Conservation (phyloP, 2,329 filamentous ascomycete species). For the Elsinoe australis region DNA sequence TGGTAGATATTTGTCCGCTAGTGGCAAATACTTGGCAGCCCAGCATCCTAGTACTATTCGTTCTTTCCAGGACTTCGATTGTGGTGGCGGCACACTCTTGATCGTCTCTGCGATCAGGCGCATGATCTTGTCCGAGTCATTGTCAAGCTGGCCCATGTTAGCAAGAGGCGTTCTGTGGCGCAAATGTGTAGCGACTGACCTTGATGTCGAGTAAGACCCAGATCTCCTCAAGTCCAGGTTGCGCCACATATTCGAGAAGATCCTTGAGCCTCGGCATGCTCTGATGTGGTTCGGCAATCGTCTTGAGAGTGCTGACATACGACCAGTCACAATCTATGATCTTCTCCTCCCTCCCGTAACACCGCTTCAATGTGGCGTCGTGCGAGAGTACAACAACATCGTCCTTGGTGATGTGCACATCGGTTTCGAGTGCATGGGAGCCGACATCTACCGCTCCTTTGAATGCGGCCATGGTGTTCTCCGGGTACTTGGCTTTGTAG, state of each 20-base stretch:
- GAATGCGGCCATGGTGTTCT: constrained; percentile 81
- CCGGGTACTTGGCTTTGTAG: constrained; percentile 68
- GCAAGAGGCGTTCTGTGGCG: background rate
- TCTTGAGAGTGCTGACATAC: constrained; percentile 61
- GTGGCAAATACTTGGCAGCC: constrained; percentile 64
- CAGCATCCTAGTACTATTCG: constrained; percentile 76
- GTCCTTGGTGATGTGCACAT: constrained; percentile 75
- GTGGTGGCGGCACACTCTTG: constrained; percentile 39
- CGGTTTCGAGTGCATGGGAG: constrained; percentile 78
- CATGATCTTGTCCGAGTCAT: constrained; percentile 64
- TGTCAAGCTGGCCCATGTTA: constrained; percentile 49
- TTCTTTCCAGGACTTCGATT: constrained; percentile 56
- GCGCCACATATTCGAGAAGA: constrained; percentile 62
- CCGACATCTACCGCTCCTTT: constrained; percentile 63
- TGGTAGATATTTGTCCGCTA: constrained; percentile 56
- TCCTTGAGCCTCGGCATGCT: constrained; percentile 68
- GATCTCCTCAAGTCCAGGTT: constrained; percentile 56
- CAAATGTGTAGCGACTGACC: constrained; percentile 37
- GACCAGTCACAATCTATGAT: constrained; percentile 71
- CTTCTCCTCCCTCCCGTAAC: constrained; percentile 66
- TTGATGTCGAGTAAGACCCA: constrained; percentile 90
- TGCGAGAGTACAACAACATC: constrained; percentile 65
- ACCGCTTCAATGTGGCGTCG: constrained; percentile 70
- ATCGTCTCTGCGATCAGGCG: constrained; percentile 59
- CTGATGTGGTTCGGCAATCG: constrained; percentile 58